Base-by-base conservation (phyloP, 2,329 filamentous ascomycete genomes). In the Aplosporella prunicola region DNA sequence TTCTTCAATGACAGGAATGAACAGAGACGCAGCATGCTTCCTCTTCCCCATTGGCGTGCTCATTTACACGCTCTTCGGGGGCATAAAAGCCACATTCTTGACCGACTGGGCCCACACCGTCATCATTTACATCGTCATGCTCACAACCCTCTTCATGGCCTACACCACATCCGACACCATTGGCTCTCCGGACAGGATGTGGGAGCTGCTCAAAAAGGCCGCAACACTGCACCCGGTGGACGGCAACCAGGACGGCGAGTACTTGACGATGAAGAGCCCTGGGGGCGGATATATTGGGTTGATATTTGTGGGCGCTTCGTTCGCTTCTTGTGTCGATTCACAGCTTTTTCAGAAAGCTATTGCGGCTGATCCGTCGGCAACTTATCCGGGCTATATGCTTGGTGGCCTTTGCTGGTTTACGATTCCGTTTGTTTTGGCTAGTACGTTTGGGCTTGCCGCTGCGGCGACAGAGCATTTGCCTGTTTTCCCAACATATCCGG, bases 221-320 rank as follows among this genome's bases (percentile, higher is more conserved):
- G 64, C 62, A 0, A 48, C 53, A 5, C 53, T 56, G 0, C 58
- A 67, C 24, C 71, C 71, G 0, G 65, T 75, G 0, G 50, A 56
- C 1, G 72, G 71, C 0, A 76, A 76, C 24, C 52, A 70, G n/a
- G 50, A 62, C 13, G 71, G 71, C 0, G 68, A 67, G 0, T 73
- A 71, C 40, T 44, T 76, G 36, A 75, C 73, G 0, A 71, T 77
- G 68, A 72, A 64, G 0, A 71, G 68, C 3, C 67, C 69, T 32
- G 34, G 69, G 57, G 67, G 60, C 2, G 36, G 36, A 4, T 39
- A 33, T 11, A 39, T 39, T 14, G 36, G 36, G 6, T 11, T 39
- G 23, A 39, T 39, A 17, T 39, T 39, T 14, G 28, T 33, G 36
- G 36, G 36, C 7, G 36, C 36, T 5, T 39, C 36, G 16, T 32